Conservation (phyloP, 495 filamentous ascomycete genomes). For the Lasiosphaeria miniovina region DNA sequence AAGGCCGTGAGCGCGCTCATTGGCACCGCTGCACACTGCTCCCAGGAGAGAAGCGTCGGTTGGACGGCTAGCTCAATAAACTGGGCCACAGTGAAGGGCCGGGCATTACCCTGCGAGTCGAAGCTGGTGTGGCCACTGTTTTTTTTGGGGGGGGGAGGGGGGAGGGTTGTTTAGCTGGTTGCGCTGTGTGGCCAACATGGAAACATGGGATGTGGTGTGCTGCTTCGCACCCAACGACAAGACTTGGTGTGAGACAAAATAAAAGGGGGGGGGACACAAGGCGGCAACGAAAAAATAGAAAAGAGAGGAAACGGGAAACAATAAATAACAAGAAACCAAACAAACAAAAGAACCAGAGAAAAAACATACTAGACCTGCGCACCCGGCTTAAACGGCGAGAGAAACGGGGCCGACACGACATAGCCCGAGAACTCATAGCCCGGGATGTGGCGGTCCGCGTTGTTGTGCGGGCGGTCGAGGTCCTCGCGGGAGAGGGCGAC, state of each 20-base stretch:
- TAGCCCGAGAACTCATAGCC: conserved; percentile 55
- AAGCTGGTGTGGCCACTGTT: conserved; percentile 25
- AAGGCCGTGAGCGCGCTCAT: conserved; percentile 54
- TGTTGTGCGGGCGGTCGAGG: conserved; percentile 29
- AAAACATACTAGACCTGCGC: conserved; percentile 46
- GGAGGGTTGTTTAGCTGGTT: background rate
- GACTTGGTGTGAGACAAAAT: no score
- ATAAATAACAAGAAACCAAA: background rate
- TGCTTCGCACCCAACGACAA: no score
- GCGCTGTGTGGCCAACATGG: background rate
- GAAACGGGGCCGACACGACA: conserved; percentile 46
- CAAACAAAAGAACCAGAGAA: background rate
- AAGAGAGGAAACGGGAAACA: background rate
- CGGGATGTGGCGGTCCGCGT: conserved; percentile 30
- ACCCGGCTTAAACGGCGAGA: conserved; percentile 51
- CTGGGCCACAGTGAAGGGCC: conserved; percentile 48
- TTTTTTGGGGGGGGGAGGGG: background rate
- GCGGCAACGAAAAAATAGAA: background rate
- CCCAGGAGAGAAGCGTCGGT: conserved; percentile 45
- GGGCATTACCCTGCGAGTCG: conserved; percentile 48
- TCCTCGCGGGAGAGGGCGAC: conserved; percentile 54
- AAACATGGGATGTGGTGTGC: no score
- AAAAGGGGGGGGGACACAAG: no score
- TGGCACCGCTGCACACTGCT: conserved; percentile 52
- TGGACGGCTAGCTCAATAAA: conserved; percentile 50